Conservation (phyloP, 140 eudicot genomes). For the Anethum foeniculum region DNA sequence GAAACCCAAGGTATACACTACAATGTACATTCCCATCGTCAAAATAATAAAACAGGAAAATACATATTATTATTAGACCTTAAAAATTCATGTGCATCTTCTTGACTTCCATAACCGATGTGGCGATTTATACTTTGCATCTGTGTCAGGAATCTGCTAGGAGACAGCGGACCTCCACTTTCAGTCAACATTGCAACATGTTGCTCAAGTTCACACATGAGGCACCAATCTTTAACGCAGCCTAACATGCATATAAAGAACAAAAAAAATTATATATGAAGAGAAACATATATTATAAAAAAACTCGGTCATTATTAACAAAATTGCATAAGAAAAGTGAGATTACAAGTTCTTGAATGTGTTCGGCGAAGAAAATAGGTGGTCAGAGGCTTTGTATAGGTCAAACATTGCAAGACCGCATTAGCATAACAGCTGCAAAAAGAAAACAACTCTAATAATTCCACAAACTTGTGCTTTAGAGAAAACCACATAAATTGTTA, state of each 20-base stretch:
- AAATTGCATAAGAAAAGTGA: constrained; percentile 14
- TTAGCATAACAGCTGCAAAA: constrained; percentile 81
- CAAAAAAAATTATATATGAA: not conserved
- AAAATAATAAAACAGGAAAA: not conserved
- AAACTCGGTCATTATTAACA: not conserved
- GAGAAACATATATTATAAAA: not conserved
- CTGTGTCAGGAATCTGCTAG: constrained; percentile 54
- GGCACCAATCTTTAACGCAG: constrained; percentile 66
- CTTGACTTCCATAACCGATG: constrained; percentile 81
- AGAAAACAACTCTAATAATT: not conserved
- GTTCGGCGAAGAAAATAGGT: constrained; percentile 60
- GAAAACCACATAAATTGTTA: not conserved
- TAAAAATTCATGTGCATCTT: constrained; percentile 92
- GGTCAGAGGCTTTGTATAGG: constrained; percentile 75
- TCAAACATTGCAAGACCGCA: constrained; percentile 89
- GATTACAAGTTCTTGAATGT: constrained; percentile 71
- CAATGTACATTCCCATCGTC: not conserved
- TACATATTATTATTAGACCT: constrained; percentile 33
- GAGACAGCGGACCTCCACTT: constrained; percentile 70
- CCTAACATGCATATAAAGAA: constrained; percentile 28
- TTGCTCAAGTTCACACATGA: constrained; percentile 88
- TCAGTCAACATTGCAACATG: constrained; percentile 53
- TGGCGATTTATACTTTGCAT: constrained; percentile 54
- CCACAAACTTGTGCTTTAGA: not conserved
- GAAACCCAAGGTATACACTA: not conserved